phyloP scores from a whole-genome alignment of 495 filamentous ascomycete species.

The Cudoniella acicularis region DNA sequence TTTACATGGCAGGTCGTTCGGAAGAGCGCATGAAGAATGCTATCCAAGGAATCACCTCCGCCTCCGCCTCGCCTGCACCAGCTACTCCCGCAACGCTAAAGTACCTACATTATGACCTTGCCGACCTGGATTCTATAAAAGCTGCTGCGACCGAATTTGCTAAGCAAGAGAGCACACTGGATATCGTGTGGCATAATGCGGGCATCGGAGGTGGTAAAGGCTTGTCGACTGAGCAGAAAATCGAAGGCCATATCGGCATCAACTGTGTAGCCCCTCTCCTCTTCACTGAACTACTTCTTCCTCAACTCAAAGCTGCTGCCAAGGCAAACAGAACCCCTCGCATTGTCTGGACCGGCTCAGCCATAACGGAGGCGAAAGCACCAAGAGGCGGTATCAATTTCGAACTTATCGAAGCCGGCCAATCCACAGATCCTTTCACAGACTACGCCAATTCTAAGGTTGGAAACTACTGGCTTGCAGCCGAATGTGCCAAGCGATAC shows the following conservation, averaged over 20 bases:
- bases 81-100: constrained; percentile 30
- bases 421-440: not conserved
- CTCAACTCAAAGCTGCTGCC: constrained; percentile 35
- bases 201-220: constrained; percentile 38
- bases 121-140: constrained; percentile 50
- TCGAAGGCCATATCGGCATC: constrained; percentile 33
- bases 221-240: constrained; percentile 30
- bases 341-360: constrained; percentile 36
- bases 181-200: constrained; percentile 56
- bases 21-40: constrained; percentile 29
- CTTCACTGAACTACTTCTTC: constrained; percentile 40
- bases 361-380: constrained; percentile 22
- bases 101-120: constrained; percentile 45
- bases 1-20: constrained; percentile 49
- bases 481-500: constrained; percentile 22
- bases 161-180: constrained; percentile 36
- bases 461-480: constrained; percentile 29
- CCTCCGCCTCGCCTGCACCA: not conserved
- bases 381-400: constrained; percentile 25
- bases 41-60: constrained; percentile 32
- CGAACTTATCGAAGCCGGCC: constrained; percentile 12
- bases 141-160: constrained; percentile 39
- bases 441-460: constrained; percentile 32
- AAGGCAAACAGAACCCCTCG: constrained; percentile 31
- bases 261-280: constrained; percentile 37